Conservation (phyloP, 2,329 filamentous ascomycete genomes). For the Fusarium robinianum region DNA sequence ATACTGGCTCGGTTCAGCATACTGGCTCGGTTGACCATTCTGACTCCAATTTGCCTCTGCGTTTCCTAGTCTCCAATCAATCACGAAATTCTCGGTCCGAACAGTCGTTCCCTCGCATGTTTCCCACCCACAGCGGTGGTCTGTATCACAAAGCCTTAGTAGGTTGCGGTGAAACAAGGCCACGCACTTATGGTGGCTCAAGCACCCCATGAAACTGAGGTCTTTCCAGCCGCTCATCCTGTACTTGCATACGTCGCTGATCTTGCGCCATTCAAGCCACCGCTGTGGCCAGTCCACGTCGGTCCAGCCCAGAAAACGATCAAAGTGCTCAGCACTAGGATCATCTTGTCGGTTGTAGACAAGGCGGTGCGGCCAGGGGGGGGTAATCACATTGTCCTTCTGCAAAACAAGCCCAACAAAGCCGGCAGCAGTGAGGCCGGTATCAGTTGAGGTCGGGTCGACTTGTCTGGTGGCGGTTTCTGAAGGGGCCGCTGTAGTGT, state of each 20-base stretch:
- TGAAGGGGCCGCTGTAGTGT: conserved; percentile 4
- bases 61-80: too few species aligned
- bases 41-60: too few species aligned
- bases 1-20: too few species aligned
- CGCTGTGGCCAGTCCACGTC: conserved; percentile 20
- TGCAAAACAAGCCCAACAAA: conserved; percentile 28
- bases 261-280: conserved; percentile 38
- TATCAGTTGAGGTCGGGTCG: neutral
- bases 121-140: too few species aligned
- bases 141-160: too few species aligned
- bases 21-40: too few species aligned
- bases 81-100: too few species aligned
- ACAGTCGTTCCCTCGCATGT: too few species aligned
- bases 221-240: neutral
- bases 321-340: conserved; percentile 23
- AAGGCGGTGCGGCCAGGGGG: conserved; percentile 32
- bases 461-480: neutral
- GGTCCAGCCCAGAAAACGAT: conserved; percentile 33
- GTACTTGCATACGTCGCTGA: conserved; percentile 17
- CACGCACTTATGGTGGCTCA: too few species aligned
- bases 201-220: too few species aligned
- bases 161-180: too few species aligned
- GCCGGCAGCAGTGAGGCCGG: conserved; percentile 12
- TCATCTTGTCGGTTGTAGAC: conserved; percentile 11
- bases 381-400: conserved; percentile 28